Percentiles rank a stretch among this genome's conserved stretches.
These are phyloP conservation scores for Acacia confusa DNA, from an alignment of 306 rosid genomes.

Conservation along the genomic window DNA sequence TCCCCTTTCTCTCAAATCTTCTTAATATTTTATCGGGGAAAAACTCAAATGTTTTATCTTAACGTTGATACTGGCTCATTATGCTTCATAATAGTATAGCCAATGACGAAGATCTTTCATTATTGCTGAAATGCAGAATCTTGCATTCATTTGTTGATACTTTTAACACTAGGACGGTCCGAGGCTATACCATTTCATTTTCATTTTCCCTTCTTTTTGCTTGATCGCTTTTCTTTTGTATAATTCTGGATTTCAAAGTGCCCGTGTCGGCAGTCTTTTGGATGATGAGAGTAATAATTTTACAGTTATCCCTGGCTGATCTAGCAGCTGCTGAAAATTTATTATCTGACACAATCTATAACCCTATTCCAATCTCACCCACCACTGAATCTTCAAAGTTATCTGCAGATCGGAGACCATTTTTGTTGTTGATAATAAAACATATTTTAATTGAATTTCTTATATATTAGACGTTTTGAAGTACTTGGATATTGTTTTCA, in stretches of 20 bases:
- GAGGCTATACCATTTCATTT: conserved; percentile 49
- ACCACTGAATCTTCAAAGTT: background rate
- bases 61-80: too few species aligned
- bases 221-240: background rate
- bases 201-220: background rate
- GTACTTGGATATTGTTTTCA: background rate
- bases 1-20: background rate
- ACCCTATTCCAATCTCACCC: background rate
- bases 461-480: too few species aligned
- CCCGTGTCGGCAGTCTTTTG: conserved; percentile 27
- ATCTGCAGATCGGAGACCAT: background rate
- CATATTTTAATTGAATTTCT: background rate
- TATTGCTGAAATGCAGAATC: conserved; percentile 41
- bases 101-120: conserved; percentile 48
- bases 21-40: background rate
- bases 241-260: background rate
- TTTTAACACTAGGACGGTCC: conserved; percentile 89
- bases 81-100: conserved; percentile 12
- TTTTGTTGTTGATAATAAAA: background rate
- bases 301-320: conserved; percentile 97
- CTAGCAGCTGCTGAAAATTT: conserved; percentile 55
- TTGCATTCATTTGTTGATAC: conserved; percentile 54
- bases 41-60: background rate
- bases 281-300: conserved; percentile 55
- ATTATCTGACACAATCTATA: conserved; percentile 56